Base-by-base conservation (phyloP, 495 filamentous ascomycete species). In the Platismatia glauca region DNA sequence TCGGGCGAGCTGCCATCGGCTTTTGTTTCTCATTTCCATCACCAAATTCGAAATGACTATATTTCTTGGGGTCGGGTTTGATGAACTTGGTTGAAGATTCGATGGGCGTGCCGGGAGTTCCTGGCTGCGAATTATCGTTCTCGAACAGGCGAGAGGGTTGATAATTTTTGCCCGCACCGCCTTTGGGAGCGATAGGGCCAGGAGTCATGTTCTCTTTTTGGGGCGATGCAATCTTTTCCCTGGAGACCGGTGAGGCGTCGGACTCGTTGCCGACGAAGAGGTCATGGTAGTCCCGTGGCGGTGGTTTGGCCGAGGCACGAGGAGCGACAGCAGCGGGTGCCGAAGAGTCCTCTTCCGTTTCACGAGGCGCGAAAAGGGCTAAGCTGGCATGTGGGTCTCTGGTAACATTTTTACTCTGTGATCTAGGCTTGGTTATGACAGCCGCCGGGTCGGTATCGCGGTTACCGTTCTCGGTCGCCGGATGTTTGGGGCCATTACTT, bases 11-110 rank as follows among this genome's bases (percentile, higher is more conserved):
- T 12, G 74, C 66, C 50, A 65, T 58, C 31, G 77, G 57, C 61
- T 76, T 63, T 27, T 72, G 64, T 20, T 78, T 75, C 24, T 81
- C 78, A 24, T 78, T 75, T 58, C 85, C 86, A 66, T 87, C 86
- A 43, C 80, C 85, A 71, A 97, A 85, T 60, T 95, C 87, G 70
- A 97, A 97, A 73, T 98, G 93, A 39, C 85, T 75, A 74, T 86
- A 97, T 69, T 89, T 93, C 68, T 83, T 82, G 15, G 89, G 81
- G 67, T 92, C 77, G 68, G 71, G 81, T 77, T 79, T 86, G 76
- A 80, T 72, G 57, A 68, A 60, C 57, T 71, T 72, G 13, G 64
- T 65, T 44, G 71, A 68, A 53, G 73, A 70, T 60, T 66, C 70
- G 53, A 75, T 74, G 52, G 77, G 70, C 53, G 74, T 67, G 58